phyloP scores from a whole-genome alignment of 805 yeast genomes.

The Metschnikowia rubicola region DNA sequence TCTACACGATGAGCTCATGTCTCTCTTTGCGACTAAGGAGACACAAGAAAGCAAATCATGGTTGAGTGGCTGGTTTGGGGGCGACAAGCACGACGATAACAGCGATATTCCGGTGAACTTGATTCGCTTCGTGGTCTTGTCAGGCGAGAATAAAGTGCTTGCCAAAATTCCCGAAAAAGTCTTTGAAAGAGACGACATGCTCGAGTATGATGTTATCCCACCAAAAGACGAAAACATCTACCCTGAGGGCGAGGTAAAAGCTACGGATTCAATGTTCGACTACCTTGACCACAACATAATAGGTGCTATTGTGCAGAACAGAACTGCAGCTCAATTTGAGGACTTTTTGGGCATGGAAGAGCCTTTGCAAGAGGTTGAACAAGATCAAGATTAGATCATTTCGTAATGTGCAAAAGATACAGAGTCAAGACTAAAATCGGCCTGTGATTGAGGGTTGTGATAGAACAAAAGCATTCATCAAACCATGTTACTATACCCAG shows the following conservation, averaged over 20 bases:
- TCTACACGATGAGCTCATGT: conserved; percentile 40
- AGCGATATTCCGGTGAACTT: conserved; percentile 55
- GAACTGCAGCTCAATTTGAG: conserved; percentile 24
- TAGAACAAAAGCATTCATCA: no score
- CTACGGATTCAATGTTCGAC: conserved; percentile 34
- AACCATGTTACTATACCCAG: no score
- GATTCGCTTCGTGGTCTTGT: conserved; percentile 62
- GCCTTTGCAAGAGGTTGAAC: conserved; percentile 1
- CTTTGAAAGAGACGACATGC: conserved; percentile 60
- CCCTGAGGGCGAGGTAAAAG: conserved; percentile 11
- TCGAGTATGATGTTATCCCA: conserved; percentile 71
- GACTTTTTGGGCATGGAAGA: conserved; percentile 13
- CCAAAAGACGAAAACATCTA: conserved; percentile 42
- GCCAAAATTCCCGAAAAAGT: conserved; percentile 60
- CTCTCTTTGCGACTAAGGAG: conserved; percentile 13
- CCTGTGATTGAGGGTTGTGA: no score
- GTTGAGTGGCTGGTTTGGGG: conserved; percentile 14
- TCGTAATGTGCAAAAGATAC: not conserved
- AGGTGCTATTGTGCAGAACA: conserved; percentile 39
- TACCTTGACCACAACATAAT: conserved; percentile 47
- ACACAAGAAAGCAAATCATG: conserved; percentile 4
- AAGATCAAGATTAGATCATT: not conserved
- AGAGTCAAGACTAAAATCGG: no score
- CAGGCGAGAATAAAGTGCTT: conserved; percentile 70
- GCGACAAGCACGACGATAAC: conserved; percentile 1